Conservation (phyloP, 805 yeast species). For the Spathaspora boniae region DNA sequence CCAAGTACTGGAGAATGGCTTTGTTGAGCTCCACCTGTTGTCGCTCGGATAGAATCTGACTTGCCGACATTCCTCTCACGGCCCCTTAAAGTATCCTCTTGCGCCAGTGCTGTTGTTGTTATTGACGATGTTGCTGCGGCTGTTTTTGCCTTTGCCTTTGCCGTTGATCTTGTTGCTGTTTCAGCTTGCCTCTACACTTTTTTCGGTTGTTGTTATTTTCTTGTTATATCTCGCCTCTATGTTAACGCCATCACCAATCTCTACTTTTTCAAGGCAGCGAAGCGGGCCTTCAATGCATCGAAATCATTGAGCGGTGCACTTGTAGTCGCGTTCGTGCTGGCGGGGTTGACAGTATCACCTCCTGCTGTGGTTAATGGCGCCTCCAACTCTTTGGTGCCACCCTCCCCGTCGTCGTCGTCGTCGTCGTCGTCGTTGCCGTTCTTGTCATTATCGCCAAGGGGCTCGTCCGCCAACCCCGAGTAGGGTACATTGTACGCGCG, state of each 20-base stretch:
- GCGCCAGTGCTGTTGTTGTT: neutral
- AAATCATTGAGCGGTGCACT: conserved; percentile 46
- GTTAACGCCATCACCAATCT: neutral
- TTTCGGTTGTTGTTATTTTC: neutral
- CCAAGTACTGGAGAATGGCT: conserved; percentile 48
- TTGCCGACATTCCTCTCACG: neutral
- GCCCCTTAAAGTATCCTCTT: neutral
- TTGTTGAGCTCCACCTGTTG: conserved; percentile 46
- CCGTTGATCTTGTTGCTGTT: neutral
- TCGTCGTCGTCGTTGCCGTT: conserved; percentile 23
- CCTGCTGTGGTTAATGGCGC: conserved; percentile 28
- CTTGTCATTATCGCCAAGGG: conserved; percentile 15
- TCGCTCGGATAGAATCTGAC: conserved; percentile 11
- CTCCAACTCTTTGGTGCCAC: conserved; percentile 15
- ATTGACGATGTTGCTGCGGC: neutral
- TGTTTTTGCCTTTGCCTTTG: neutral
- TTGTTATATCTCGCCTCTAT: neutral
- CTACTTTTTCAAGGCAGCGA: conserved; percentile 77
- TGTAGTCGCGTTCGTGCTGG: conserved; percentile 23
- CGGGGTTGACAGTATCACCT: neutral
- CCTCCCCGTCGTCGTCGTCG: conserved; percentile 23
- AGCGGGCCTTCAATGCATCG: conserved; percentile 65
- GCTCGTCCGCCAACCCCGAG: conserved; percentile 43
- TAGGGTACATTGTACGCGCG: conserved; percentile 73
- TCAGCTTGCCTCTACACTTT: neutral